phyloP scores from a whole-genome alignment of 2,329 filamentous ascomycete genomes.

The Teratosphaeria pseudoeucalypti region DNA sequence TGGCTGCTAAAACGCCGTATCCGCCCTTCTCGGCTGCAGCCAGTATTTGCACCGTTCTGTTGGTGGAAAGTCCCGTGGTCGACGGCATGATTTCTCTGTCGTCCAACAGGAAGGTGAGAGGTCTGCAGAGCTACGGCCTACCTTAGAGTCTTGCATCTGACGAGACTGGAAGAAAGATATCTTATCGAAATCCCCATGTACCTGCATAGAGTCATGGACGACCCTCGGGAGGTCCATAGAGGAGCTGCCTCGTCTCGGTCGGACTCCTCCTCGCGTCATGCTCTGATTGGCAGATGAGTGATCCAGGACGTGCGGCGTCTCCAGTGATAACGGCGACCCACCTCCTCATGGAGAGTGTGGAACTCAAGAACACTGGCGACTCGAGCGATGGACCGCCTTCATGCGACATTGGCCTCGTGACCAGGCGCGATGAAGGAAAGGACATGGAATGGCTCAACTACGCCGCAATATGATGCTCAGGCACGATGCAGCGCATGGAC shows the following conservation, averaged over 20 bases:
- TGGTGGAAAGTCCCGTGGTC: not conserved
- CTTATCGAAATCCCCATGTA: not conserved
- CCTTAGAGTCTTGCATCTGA: not conserved
- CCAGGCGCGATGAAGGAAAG: not conserved
- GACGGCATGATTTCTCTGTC: not conserved
- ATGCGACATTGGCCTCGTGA: not conserved
- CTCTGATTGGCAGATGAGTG: not conserved
- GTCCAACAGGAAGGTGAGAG: not conserved
- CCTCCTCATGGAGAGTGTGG: not conserved
- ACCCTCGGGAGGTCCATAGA: not conserved
- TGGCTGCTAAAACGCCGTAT: constrained; percentile 21
- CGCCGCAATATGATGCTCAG: not conserved
- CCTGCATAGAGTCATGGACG: not conserved
- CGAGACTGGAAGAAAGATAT: not conserved
- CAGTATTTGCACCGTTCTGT: constrained; percentile 17
- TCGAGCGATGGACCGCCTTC: not conserved
- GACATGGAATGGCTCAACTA: too few species aligned
- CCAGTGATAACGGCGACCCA: not conserved
- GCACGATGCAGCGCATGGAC: not conserved
- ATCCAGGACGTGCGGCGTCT: not conserved
- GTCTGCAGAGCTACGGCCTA: not conserved
- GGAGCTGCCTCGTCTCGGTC: not conserved
- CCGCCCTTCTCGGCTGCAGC: constrained; percentile 19
- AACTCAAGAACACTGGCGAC: not conserved
- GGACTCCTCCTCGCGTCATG: not conserved